Conservation (phyloP, 352 stramenopile genomes). For the Achlya hypogyna region DNA sequence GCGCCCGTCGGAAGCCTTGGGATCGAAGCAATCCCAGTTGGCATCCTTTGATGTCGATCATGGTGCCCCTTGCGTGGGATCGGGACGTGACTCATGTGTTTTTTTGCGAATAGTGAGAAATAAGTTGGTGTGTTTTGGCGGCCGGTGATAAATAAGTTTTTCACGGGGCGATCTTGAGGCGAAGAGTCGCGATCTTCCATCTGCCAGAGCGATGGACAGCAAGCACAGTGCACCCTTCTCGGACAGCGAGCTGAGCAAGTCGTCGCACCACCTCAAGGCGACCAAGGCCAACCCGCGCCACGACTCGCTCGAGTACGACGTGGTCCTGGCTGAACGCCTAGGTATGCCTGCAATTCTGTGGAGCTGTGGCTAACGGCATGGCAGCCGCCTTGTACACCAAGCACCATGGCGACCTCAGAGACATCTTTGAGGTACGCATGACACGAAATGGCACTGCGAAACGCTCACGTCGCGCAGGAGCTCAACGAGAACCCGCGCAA, state of each 20-base stretch:
- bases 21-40: too few relatives aligned
- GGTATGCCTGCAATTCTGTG: conserved; percentile 19
- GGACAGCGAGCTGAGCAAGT: conserved; percentile 49
- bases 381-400: conserved; percentile 50
- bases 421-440: conserved; percentile 46
- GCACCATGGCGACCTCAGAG: conserved; percentile 44
- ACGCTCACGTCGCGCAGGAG: conserved; percentile 25
- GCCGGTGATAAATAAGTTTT: too few relatives aligned
- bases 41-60: too few relatives aligned
- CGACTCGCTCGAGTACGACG: conserved; percentile 64
- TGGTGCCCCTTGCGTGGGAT: too few relatives aligned
- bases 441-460: neutral
- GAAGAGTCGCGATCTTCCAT: neutral
- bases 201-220: conserved; percentile 37
- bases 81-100: too few relatives aligned
- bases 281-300: conserved; percentile 56
- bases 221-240: conserved; percentile 38
- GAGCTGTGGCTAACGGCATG: neutral
- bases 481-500: conserved; percentile 71
- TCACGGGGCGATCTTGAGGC: too few relatives aligned
- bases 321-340: conserved; percentile 41
- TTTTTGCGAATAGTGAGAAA: too few relatives aligned
- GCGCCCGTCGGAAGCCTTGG: too few relatives aligned
- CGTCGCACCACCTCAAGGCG: conserved; percentile 48
- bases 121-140: too few relatives aligned